A percentile compares a stretch with the other conserved stretches of the same genome.
These are phyloP conservation scores for Aspergillus carbonarius DNA, from an alignment of 2,329 filamentous ascomycete genomes.

Conservation along the genomic window DNA sequence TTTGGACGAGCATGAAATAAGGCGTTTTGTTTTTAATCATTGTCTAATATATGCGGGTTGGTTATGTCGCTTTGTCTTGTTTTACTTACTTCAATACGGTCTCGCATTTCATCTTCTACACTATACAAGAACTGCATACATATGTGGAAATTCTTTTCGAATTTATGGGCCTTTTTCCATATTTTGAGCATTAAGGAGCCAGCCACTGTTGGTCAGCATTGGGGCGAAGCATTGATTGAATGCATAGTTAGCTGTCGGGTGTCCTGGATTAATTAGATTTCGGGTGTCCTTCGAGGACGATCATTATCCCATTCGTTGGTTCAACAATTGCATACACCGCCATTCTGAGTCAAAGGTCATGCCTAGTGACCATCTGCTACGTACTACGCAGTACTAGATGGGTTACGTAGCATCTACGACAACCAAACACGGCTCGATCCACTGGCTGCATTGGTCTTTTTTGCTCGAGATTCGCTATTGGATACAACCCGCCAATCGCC, in stretches of 20 bases:
- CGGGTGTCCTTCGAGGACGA: not conserved
- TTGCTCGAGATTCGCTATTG: slow-evolving; percentile 16
- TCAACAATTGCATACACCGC: not conserved
- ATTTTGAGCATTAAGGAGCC: not conserved
- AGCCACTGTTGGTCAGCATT: not conserved
- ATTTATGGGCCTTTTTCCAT: not conserved
- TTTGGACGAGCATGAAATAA: not conserved
- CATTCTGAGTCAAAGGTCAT: not conserved
- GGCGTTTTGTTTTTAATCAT: not conserved
- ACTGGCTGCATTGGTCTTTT: slow-evolving; percentile 11
- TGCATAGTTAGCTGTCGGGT: not conserved
- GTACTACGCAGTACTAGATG: not conserved
- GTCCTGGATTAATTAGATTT: not conserved
- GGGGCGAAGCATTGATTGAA: not conserved
- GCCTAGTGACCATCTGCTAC: not conserved
- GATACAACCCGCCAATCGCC: slow-evolving; percentile 13
- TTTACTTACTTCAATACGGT: too few relatives aligned
- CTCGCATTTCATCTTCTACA: not conserved
- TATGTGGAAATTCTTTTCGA: not conserved
- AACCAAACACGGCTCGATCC: not conserved
- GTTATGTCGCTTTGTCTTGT: not conserved
- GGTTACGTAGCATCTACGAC: too few relatives aligned
- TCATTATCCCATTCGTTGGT: not conserved
- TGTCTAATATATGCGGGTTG: not conserved
- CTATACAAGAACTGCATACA: not conserved